Evolutionary conservation across 108 stramenopile species (phyloP), one percentile per base, ranked within the genome.

Genomic region (Parietichytrium sp.): DNA sequence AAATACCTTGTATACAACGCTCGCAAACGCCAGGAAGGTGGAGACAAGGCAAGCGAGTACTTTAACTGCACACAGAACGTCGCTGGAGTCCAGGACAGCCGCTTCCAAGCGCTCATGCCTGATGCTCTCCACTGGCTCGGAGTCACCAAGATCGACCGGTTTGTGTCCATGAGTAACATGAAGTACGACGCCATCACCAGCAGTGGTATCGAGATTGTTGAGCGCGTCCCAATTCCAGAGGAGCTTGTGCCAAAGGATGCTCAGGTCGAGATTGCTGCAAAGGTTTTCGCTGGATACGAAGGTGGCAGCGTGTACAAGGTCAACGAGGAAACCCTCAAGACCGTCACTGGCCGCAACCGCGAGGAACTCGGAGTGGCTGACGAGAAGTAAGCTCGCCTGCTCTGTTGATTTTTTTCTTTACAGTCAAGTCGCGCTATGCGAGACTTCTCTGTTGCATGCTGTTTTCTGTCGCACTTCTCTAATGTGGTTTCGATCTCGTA

Each of bases 1-100:
- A 98, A 99, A 85, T 99, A 99, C 86, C 87, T 99, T 36, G 98
- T 99, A 3, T 99, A 99, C 93, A 99, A 99, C 85, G 96, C 94
- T 42, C 91, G 98, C 51, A 98, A 98, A 87, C 92, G 98, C 15
- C 96, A 96, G 84, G 91, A 96, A 85, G 97, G 97, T 15, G 96
- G 95, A 4, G 95, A 95, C 78, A 88, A 92, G 23, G 98, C 98
- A 3, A 95, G 92, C 36, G 92, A 93, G 26, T 98, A 98, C 92
- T 98, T 98, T 87, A 85, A 92, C 79, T 98, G 98, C 85, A 98
- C 98, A 6, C 94, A 96, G 81, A 92, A 94, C 81, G 98, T 98
- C 4, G 95, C 95, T 3, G 95, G 95, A 23, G 93, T 96, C 1
- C 94, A 96, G 85, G 96, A 97, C 81, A 95, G 96, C 27, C 92